Conservation (phyloP, 2,329 filamentous ascomycete species). For the Cytospora mali region DNA sequence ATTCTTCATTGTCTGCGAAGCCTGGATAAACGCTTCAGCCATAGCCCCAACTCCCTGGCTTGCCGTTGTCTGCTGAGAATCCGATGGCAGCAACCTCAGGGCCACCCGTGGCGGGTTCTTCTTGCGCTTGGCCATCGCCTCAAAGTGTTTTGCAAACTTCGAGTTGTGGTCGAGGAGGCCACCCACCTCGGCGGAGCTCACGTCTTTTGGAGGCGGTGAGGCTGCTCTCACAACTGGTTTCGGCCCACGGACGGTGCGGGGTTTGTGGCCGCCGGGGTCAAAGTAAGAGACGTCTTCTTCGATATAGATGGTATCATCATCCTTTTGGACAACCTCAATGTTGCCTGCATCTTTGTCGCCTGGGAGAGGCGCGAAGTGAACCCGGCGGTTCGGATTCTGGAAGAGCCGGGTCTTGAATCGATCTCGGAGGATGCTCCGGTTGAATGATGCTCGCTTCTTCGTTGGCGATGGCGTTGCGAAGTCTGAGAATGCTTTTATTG, state of each 20-base stretch:
- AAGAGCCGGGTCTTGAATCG: conserved; percentile 19
- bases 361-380: conserved; percentile 43
- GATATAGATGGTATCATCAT: conserved; percentile 5
- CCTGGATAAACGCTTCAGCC: conserved; percentile 53
- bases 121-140: conserved; percentile 42
- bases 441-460: conserved; percentile 29
- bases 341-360: conserved; percentile 2
- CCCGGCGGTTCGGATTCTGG: conserved; percentile 34
- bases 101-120: conserved; percentile 33
- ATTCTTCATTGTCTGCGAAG: conserved; percentile 39
- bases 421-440: conserved; percentile 8
- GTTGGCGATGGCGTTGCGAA: conserved; percentile 54
- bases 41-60: conserved; percentile 50
- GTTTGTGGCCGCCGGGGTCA: conserved; percentile 17
- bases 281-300: conserved; percentile 25
- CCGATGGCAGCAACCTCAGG: conserved; percentile 43
- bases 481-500: conserved; percentile 54
- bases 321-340: not conserved
- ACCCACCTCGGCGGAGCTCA: conserved; percentile 24
- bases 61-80: conserved; percentile 43
- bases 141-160: conserved; percentile 53
- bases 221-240: conserved; percentile 11
- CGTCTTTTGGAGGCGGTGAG: conserved; percentile 24
- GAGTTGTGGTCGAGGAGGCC: conserved; percentile 41
- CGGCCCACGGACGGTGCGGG: conserved; percentile 8